These are phyloP conservation scores for Backusella morwellensis DNA, from an alignment of 192 early-diverging fungal genomes.

Conservation along the genomic window DNA sequence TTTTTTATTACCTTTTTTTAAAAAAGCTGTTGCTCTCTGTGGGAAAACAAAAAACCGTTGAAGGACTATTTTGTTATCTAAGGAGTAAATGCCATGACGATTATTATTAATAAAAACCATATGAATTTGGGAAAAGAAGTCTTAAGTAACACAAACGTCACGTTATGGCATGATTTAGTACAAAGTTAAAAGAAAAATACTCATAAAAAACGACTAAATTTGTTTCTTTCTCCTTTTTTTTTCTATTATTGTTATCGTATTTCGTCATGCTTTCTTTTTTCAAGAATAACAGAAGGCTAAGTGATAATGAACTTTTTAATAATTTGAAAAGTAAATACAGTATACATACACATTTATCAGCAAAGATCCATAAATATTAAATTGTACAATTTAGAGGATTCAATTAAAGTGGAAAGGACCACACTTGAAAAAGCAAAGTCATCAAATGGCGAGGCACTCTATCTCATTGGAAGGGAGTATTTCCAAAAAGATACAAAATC, in stretches of 20 bases:
- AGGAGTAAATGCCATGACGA: neutral
- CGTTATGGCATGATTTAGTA: neutral
- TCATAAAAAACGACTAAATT: neutral
- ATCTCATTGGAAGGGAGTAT: neutral
- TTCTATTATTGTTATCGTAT: neutral
- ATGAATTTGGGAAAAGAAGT: neutral
- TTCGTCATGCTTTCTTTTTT: neutral
- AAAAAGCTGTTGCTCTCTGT: neutral
- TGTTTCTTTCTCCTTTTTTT: neutral
- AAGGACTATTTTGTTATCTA: neutral
- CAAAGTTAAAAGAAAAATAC: conserved; percentile 1
- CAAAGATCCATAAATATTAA: neutral
- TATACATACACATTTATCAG: neutral
- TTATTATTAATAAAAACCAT: neutral
- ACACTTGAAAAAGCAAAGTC: conserved; percentile 1
- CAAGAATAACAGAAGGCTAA: neutral
- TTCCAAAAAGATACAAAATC: neutral
- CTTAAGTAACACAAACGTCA: neutral
- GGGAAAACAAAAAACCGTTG: neutral
- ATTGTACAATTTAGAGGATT: neutral
- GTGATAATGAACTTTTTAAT: neutral
- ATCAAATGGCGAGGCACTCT: neutral
- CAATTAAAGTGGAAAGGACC: neutral
- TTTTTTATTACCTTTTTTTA: too few species aligned
- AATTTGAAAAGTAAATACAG: neutral